Conservation (phyloP, 306 rosid genomes). For the Chamaecrista fasciculata region DNA sequence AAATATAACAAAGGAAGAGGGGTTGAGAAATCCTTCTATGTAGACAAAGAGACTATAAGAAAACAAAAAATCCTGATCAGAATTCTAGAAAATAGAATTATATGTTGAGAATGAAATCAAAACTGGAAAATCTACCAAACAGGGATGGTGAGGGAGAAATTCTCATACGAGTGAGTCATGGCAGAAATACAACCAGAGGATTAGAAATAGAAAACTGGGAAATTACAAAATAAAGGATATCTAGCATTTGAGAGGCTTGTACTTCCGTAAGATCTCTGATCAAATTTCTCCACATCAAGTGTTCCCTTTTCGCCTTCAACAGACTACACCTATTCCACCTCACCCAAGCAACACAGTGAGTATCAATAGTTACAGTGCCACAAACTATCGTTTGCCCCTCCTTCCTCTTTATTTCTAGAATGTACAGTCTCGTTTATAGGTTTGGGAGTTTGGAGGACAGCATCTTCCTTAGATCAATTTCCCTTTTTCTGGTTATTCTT, state of each 20-base stretch:
- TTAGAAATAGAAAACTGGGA: background rate
- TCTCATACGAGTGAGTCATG: no score
- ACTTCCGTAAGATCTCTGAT: background rate
- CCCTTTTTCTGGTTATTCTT: background rate
- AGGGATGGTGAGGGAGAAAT: background rate
- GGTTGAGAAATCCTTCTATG: background rate
- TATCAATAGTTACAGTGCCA: background rate
- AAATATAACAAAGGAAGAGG: background rate
- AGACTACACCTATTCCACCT: background rate
- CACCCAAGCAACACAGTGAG: background rate
- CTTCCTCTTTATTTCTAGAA: background rate
- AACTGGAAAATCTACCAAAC: background rate
- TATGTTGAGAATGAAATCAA: background rate
- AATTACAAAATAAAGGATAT: no score
- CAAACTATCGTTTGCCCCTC: background rate
- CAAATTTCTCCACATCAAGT: background rate
- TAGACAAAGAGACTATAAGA: background rate
- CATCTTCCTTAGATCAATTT: background rate
- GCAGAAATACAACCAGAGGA: background rate
- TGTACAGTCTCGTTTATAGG: background rate
- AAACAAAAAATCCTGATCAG: background rate
- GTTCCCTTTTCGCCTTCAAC: background rate
- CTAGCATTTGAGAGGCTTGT: background rate
- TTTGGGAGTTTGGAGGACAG: background rate
- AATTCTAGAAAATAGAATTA: no score